Percentiles rank a stretch among this genome's conserved stretches.
Evolutionary conservation across 139 green algal genomes (phyloP).

Genomic region (Picochlorum costavermella): DNA sequence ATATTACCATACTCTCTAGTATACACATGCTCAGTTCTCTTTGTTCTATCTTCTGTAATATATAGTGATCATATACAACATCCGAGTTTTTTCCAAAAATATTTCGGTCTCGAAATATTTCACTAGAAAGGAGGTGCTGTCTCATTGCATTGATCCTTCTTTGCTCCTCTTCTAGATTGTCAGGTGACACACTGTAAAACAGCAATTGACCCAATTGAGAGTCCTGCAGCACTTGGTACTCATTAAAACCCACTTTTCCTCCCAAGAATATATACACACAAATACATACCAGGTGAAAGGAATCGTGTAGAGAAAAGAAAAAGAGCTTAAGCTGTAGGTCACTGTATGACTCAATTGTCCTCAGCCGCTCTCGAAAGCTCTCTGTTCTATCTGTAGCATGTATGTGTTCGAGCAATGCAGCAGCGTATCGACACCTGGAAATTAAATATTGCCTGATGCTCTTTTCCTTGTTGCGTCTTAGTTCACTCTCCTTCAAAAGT

Average conservation of each 20-base stretch:
- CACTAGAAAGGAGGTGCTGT: neutral
- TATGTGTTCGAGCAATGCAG: constrained; percentile 6
- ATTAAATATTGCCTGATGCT: neutral
- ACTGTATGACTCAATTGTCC: neutral
- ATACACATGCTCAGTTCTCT: neutral
- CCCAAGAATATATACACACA: neutral
- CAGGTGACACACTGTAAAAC: constrained; percentile 6
- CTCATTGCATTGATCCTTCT: neutral
- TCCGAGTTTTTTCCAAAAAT: no score
- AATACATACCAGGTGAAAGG: neutral
- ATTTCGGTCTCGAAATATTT: neutral
- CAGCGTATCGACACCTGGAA: constrained; percentile 6
- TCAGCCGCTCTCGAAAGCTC: neutral
- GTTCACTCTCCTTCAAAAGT: neutral
- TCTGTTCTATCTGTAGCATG: neutral
- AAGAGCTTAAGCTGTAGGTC: constrained; percentile 6
- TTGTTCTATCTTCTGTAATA: no score
- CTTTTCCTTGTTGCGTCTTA: neutral
- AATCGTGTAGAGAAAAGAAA: neutral
- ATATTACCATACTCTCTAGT: neutral
- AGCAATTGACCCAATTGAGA: constrained; percentile 3
- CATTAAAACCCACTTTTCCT: neutral
- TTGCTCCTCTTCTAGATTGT: constrained; percentile 2
- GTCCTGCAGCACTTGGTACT: neutral
- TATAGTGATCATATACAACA: no score